Evolutionary conservation across 73 alveolate genomes (phyloP), one percentile per base, ranked within the genome.

Genomic region (Paramecium biaurelia): DNA sequence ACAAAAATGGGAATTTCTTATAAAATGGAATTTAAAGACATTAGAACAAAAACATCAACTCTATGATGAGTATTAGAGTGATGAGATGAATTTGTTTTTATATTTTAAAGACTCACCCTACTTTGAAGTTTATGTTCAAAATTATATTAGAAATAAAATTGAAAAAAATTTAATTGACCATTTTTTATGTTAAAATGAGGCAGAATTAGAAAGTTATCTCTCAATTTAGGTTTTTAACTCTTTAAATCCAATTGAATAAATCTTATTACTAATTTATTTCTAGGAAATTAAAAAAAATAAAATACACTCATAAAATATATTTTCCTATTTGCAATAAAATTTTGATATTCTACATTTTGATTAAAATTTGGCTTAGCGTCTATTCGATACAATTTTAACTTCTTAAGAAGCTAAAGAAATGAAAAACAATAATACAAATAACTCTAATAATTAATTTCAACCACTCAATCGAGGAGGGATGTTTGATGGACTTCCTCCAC

Each of bases 21-120:
- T 85, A 67, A 85, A 76, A 37, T 96, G 99, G 98, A 53, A 56
- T 32, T 42, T 67, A 10, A 70, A 59, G 11, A 59, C 85, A 28
- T 74, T 85, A 15, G 97, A 93, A 86, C 92, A 95, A 21, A 96
- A 96, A 85, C 57, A 89, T 24, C 90, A 95, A 70, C 59, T 72
- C 28, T 94, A 68, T 72, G 85, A 92, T 68, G 92, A 95, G 57
- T 82, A 45, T 63, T 24, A 85, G 57, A 86, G 93, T 45, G 96
- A 95, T 72, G 99, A 96, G 68, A 85, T 96, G 6, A 95, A 96
- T 85, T 11, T 95, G 12, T 96, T 96, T 86, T 49, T 96, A 58
- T 94, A 70, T 93, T 68, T 85, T 42, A 95, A 92, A 84, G 99
- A 96, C 67, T 26, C 67, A 10, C 88, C 59, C 45, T 96, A 85